Conservation (phyloP, 768 basidiomycete genomes). For the Termitomyces sp. region DNA sequence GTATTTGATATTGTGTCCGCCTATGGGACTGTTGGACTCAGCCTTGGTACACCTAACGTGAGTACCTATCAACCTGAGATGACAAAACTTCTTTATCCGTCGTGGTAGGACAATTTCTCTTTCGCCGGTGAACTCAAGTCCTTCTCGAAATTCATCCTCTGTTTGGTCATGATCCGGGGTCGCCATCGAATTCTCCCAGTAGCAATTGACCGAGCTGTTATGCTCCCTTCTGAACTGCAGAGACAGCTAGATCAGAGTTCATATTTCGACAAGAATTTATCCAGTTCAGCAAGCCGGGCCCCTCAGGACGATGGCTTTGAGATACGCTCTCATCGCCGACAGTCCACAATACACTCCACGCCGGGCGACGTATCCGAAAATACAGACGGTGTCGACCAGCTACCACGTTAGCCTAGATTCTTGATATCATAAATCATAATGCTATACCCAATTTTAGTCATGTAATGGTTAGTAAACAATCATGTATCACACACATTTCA, state of each 20-base stretch:
- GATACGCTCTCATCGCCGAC: constrained; percentile 6
- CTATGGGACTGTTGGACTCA: constrained; percentile 88
- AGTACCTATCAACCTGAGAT: constrained; percentile 22
- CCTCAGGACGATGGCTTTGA: constrained; percentile 5
- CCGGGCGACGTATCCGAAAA: not conserved
- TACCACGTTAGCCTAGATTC: not conserved
- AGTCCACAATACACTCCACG: constrained; percentile 3
- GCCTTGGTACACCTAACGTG: constrained; percentile 82
- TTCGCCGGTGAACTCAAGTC: constrained; percentile 76
- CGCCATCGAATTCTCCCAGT: constrained; percentile 87
- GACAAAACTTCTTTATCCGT: constrained; percentile 11
- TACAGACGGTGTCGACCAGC: not conserved
- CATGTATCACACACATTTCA: not conserved
- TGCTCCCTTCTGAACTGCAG: constrained; percentile 69
- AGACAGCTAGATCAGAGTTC: constrained; percentile 23
- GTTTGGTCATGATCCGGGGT: constrained; percentile 90
- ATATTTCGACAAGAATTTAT: constrained; percentile 13
- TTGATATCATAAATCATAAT: constrained; percentile 1
- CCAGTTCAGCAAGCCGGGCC: not conserved
- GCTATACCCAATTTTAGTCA: not conserved
- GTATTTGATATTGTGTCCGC: constrained; percentile 89
- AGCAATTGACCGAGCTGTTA: constrained; percentile 84
- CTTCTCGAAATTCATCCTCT: constrained; percentile 85
- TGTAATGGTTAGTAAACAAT: not conserved
- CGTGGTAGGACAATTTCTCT: constrained; percentile 69